phyloP scores from a whole-genome alignment of 2,329 filamentous ascomycete genomes.

The Phialophora tarda region DNA sequence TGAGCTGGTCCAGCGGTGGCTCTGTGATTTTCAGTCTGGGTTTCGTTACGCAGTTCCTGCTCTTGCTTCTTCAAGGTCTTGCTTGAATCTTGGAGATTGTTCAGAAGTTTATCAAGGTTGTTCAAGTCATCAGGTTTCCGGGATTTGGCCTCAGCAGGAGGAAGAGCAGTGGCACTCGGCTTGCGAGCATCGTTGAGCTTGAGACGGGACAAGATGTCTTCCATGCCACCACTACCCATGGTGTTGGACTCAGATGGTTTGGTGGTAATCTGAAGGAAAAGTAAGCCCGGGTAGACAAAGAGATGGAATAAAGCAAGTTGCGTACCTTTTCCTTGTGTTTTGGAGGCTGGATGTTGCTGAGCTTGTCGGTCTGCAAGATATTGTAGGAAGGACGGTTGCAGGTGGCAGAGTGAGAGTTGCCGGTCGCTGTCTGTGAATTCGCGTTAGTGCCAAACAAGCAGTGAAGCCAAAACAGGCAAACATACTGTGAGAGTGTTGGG shows the following conservation, averaged over 20 bases:
- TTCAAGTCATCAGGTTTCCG: constrained; percentile 34
- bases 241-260: constrained; percentile 40
- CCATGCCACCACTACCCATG: constrained; percentile 59
- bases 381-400: constrained; percentile 27
- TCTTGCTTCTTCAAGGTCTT: constrained; percentile 64
- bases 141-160: constrained; percentile 27
- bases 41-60: constrained; percentile 50
- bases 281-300: neutral
- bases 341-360: constrained; percentile 30
- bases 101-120: constrained; percentile 60
- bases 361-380: constrained; percentile 27
- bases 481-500: constrained; percentile 29
- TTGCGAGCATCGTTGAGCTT: constrained; percentile 46
- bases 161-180: constrained; percentile 21
- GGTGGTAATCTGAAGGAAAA: constrained; percentile 18
- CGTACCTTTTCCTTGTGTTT: constrained; percentile 35
- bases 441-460: constrained; percentile 17
- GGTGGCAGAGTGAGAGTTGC: constrained; percentile 15
- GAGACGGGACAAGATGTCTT: constrained; percentile 61
- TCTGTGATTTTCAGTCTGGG: constrained; percentile 33
- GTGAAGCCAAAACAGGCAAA: constrained; percentile 14
- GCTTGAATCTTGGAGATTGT: constrained; percentile 75
- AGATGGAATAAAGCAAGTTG: neutral
- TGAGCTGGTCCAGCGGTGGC: constrained; percentile 44
- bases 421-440: constrained; percentile 45